Base-by-base conservation (phyloP, 805 yeast genomes). In the Candida nemodendra region DNA sequence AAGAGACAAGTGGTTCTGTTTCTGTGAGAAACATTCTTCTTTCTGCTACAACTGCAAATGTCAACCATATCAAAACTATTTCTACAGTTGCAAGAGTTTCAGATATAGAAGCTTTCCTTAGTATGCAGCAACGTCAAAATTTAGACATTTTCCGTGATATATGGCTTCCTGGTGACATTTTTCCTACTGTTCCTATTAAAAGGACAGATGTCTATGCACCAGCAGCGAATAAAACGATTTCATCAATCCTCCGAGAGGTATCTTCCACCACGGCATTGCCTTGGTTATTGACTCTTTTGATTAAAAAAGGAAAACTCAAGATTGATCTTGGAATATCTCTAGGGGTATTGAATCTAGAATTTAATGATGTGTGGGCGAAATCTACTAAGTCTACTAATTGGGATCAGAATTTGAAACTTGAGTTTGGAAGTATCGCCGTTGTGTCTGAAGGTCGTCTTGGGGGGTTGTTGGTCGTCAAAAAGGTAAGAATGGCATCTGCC, bases 51-150 rank as follows among this genome's bases (percentile, higher is more conserved):
- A 54, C 81, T 25, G 68, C 74, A 0, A 71, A 69, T 28, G 64
- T 68, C 0, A 36, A 50, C 4, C 51, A 45, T 4, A 52, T 66
- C 11, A 73, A 69, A 29, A 54, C 78, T 2, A 64, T 68, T 29
- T 69, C 80, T 2, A 66, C 81, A 0, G 78, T 77, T 3, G 50
- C 47, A 2, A 65, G 72, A 8, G 48, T 88, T 4, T 64, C 74
- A 0, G 78, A 76, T 39, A 74, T 83, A 3, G 67, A 67, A 23
- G 72, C 85, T 0, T 84, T 76, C 51, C 63, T 93, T 39, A 85
- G 87, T 50, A 68, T 89, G 43, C 85, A 85, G 49, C 97, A 93
- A 57, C 69, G 85, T 35, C 96, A 90, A 56, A 97, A 93, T 57
- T 61, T 91, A 39, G 82, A 84, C 36, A 61, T 90, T 18, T 93